phyloP scores from a whole-genome alignment of 306 rosid genomes.

The Sesbania bispinosa region DNA sequence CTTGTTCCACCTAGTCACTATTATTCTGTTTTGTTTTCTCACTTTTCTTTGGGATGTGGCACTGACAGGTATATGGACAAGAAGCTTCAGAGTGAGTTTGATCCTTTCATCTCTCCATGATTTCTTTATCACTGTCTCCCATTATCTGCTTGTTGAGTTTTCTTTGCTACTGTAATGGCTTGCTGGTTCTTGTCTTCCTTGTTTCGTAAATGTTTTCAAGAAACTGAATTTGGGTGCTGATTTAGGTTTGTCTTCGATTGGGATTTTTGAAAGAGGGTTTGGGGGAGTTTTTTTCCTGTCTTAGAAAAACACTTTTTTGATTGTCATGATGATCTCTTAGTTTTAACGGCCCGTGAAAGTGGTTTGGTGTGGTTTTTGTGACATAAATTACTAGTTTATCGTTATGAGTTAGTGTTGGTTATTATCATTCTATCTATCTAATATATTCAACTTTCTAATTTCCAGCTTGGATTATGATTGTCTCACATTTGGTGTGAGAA shows the following conservation, averaged over 20 bases:
- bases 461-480: not conserved
- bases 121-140: not conserved
- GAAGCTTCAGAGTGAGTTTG: slow-evolving; percentile 69
- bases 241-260: too few relatives aligned
- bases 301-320: not conserved
- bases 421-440: not conserved
- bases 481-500: too few relatives aligned
- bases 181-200: too few relatives aligned
- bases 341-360: not conserved
- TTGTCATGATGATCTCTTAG: not conserved
- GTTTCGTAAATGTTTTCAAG: too few relatives aligned
- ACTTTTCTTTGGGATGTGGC: not conserved
- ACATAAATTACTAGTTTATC: not conserved
- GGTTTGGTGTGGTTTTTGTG: not conserved
- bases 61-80: slow-evolving; percentile 78
- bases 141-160: not conserved
- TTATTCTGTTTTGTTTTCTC: not conserved
- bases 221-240: too few relatives aligned
- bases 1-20: not conserved
- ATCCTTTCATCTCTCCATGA: not conserved
- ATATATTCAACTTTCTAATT: not conserved
- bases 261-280: not conserved
- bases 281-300: not conserved
- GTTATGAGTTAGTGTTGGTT: not conserved
- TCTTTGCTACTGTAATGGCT: too few relatives aligned